Conservation (phyloP, 1,139 yeast genomes). For the Debaryomycetaceae sp. region DNA sequence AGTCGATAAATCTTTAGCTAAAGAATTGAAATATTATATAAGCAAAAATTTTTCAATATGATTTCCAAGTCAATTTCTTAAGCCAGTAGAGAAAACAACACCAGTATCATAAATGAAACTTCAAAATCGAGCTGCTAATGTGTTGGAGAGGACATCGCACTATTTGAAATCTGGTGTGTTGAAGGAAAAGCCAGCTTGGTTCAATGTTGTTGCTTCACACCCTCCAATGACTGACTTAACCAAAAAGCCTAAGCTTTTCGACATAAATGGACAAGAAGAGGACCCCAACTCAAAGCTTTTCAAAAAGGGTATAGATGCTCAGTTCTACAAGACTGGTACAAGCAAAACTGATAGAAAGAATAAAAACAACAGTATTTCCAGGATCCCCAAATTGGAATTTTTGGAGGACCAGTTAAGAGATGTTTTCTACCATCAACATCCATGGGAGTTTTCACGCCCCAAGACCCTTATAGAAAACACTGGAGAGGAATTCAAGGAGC, state of each 20-base stretch:
- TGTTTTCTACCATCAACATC: constrained; percentile 86
- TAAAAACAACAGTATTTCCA: constrained; percentile 35
- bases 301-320: constrained; percentile 11
- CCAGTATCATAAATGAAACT: constrained; percentile 48
- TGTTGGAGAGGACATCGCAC: constrained; percentile 74
- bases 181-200: constrained; percentile 79
- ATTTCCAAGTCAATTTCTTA: neutral
- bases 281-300: constrained; percentile 27
- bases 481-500: constrained; percentile 49
- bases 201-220: constrained; percentile 70
- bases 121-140: constrained; percentile 64
- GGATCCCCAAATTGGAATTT: constrained; percentile 62
- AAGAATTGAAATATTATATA: constrained; percentile 3
- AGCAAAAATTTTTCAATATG: constrained; percentile 9
- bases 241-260: constrained; percentile 38
- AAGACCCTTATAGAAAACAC: constrained; percentile 75
- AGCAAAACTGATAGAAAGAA: constrained; percentile 19
- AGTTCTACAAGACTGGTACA: constrained; percentile 50
- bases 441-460: constrained; percentile 98
- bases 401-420: constrained; percentile 82
- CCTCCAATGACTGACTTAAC: constrained; percentile 73
- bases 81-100: neutral
- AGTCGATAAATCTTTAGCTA: neutral
- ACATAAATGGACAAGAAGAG: constrained; percentile 19
- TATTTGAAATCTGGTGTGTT: constrained; percentile 65